Base-by-base conservation (phyloP, 495 filamentous ascomycete genomes). In the Glarea lozoyensis region DNA sequence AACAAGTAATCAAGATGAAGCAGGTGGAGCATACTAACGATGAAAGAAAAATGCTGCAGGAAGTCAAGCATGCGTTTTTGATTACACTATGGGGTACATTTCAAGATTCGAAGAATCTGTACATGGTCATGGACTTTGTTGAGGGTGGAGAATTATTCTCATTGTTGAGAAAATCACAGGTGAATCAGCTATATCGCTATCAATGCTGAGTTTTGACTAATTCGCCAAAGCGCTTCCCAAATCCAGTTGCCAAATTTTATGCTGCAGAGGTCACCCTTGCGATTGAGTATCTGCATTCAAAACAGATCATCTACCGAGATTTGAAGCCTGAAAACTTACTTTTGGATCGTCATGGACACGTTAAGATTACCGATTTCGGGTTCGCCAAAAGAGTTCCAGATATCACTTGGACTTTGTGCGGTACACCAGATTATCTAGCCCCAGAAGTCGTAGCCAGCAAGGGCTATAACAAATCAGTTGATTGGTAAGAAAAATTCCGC, bases 91-190 rank as follows among this genome's bases (percentile, higher is more conserved):
- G 93, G 93, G 93, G 93, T 24, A 98, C 92, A 13, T 98, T 95
- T 61, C 88, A 97, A 60, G 93, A 97, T 52, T 73, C 84, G 15
- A 82, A 80, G 60, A 97, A 98, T 58, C 67, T 98, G 16, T 98
- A 98, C 70, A 97, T 98, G 92, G 92, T 98, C 51, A 97, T 98
- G 92, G 92, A 97, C 57, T 98, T 98, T 67, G 86, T 98, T n/a
- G 93, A 98, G 63, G 92, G 92, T 52, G 92, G 92, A 43, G 93
- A 98, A 68, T 69, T 98, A 38, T 98, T 98, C 63, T 96, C 89
- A 56, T 60, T 97, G 52, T 68, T 98, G 43, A 78, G 93, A 44
- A 96, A 96, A 65, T 96, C 90, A 27, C 93, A 95, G 72, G 92
- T 96, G 69, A 83, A 69, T 32, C n/a, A n/a, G n/a, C 21, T 11